Evolutionary conservation across 306 rosid genomes (phyloP).

Genomic region (Fragaria vesca): DNA sequence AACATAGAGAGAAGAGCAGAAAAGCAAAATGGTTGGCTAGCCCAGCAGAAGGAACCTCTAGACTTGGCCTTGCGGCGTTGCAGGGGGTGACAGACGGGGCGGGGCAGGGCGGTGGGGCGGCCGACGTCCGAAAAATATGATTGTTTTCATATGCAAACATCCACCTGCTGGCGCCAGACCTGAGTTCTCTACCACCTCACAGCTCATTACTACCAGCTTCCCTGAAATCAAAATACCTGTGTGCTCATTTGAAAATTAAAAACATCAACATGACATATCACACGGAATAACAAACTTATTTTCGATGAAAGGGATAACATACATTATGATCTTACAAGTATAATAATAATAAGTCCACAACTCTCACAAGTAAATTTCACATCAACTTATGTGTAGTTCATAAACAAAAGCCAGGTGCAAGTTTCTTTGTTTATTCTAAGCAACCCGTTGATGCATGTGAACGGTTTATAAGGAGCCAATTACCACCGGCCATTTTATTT

Average conservation of each 20-base stretch:
- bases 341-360: neutral
- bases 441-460: constrained; percentile 18
- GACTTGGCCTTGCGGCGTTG: neutral
- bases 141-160: neutral
- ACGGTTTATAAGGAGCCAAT: neutral
- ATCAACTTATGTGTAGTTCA: neutral
- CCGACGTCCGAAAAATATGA: neutral
- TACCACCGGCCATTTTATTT: neutral
- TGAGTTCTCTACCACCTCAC: neutral
- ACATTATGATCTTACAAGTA: neutral
- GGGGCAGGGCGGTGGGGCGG: neutral
- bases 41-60: neutral
- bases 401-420: constrained; percentile 4
- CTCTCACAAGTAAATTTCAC: neutral
- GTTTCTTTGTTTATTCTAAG: neutral
- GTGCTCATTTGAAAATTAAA: neutral
- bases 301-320: neutral
- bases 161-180: neutral
- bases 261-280: neutral
- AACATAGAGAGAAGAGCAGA: neutral
- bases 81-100: neutral
- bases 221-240: neutral
- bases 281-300: neutral
- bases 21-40: neutral
- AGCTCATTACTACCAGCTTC: neutral